Conservation (phyloP, 2,329 filamentous ascomycete genomes). For the Neoarthrinium moseri region DNA sequence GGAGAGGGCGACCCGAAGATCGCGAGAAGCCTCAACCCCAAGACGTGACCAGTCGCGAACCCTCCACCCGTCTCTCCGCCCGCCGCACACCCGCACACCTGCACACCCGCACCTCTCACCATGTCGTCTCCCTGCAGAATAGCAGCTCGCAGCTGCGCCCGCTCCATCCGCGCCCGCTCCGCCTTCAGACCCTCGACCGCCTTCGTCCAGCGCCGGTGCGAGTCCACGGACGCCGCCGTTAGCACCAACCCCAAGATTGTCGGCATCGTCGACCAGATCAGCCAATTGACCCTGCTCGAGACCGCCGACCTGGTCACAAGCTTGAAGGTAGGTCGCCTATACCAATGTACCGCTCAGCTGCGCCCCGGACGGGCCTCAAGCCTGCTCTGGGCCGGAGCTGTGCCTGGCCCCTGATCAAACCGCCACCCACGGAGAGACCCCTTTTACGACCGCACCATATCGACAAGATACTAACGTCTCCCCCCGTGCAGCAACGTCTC, state of each 20-base stretch:
- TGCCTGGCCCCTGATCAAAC: no score
- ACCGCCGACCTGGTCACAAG: conserved; percentile 93
- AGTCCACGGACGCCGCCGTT: conserved; percentile 73
- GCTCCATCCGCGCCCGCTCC: conserved; percentile 54
- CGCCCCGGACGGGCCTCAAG: no score
- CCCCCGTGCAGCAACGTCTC: conserved; percentile 69
- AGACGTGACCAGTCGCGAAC: conserved; percentile 10
- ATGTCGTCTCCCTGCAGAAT: conserved; percentile 65
- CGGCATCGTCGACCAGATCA: conserved; percentile 96
- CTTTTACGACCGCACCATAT: background rate
- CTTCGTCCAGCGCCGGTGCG: conserved; percentile 70
- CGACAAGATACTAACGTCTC: conserved; percentile 15
- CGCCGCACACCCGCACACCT: conserved; percentile 18
- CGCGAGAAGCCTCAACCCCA: conserved; percentile 9
- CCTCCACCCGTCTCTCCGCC: conserved; percentile 1
- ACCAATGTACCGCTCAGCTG: no score
- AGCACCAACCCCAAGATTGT: conserved; percentile 84
- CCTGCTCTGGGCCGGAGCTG: no score
- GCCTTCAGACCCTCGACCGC: conserved; percentile 45
- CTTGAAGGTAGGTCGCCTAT: conserved; percentile 69
- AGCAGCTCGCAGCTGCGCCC: conserved; percentile 63
- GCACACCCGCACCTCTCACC: conserved; percentile 24
- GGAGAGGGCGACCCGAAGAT: conserved; percentile 3
- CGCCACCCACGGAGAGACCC: background rate
- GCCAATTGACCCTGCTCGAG: conserved; percentile 94